A percentile compares a stretch with the other conserved stretches of the same genome.
Evolutionary conservation across 495 filamentous ascomycete species (phyloP).

Genomic region (Neurospora intermedia): DNA sequence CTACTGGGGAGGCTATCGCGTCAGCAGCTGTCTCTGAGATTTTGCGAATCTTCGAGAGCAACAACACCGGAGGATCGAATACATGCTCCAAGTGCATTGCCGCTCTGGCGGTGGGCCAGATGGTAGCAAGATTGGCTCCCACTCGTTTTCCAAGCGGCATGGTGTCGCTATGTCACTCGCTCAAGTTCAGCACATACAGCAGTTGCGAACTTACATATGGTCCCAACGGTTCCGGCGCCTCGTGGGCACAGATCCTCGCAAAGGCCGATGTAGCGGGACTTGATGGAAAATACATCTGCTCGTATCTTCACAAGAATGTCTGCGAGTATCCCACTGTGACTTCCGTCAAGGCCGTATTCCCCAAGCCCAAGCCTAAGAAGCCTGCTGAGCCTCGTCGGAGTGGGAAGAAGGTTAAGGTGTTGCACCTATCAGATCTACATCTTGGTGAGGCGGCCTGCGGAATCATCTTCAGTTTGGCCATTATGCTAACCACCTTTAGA

Average conservation of each 20-base stretch:
- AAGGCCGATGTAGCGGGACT: constrained; percentile 43
- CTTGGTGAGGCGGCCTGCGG: constrained; percentile 17
- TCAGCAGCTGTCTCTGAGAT: constrained; percentile 32
- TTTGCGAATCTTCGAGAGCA: constrained; percentile 32
- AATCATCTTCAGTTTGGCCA: not conserved
- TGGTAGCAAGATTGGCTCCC: constrained; percentile 39
- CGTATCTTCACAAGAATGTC: constrained; percentile 34
- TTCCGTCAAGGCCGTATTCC: constrained; percentile 40
- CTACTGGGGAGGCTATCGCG: constrained; percentile 31
- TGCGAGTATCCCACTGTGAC: constrained; percentile 36
- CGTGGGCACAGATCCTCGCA: constrained; percentile 48
- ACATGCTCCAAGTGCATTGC: constrained; percentile 46
- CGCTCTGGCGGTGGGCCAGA: constrained; percentile 39
- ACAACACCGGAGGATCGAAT: constrained; percentile 17
- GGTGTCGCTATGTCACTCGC: constrained; percentile 37
- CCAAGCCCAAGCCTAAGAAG: constrained; percentile 45
- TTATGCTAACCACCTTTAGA: constrained; percentile 20
- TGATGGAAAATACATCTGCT: constrained; percentile 51
- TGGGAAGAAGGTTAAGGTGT: constrained; percentile 45
- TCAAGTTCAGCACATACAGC: constrained; percentile 29
- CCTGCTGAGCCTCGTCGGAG: constrained; percentile 31
- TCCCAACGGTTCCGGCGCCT: constrained; percentile 37
- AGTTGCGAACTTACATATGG: constrained; percentile 38
- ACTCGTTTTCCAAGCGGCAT: constrained; percentile 38
- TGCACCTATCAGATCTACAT: constrained; percentile 52